Base-by-base conservation (phyloP, 768 basidiomycete species). In the Leccinellum rugosiceps region DNA sequence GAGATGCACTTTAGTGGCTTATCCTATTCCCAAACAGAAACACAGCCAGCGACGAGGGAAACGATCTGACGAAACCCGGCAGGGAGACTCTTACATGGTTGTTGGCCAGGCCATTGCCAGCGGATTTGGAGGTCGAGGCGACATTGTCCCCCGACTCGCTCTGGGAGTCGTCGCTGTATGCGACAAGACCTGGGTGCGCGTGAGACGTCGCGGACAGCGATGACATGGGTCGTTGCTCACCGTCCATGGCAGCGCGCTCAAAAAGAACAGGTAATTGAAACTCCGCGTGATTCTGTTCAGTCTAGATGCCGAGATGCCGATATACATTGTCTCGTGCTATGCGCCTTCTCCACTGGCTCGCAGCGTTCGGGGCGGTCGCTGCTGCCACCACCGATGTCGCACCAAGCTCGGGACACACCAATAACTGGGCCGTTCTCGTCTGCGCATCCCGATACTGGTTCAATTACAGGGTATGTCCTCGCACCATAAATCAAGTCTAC, bases 351-450 rank as follows among this genome's bases (percentile, higher is more conserved):
- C 70, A 72, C 38, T 49, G 74, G 47, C 60, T 78, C 30, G 58
- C 65, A 31, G 66, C 2, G 41, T 41, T 65, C 61, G 78, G 75
- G 74, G 57, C 68, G 63, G 71, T 65, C 67, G 67, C 65, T 23
- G 73, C 58, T n/a, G 58, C 58, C 41, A 53, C 44, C 30, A 67
- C 71, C 34, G 72, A 78, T 32, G 83, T 84, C 69, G 82, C 32
- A 9, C 30, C 9, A 8, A 31, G 10, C 41, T 69, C 71, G 6
- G 69, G 76, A 6, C 94, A 97, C 69, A 97, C 96, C 6, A 99
- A 98, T 69, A 98, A 98, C 71, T 99, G 97, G 97, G 97, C 97
- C 2, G 95, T 99, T 6, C 78, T 98, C 34, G 95, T 98, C 4
- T 95, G 91, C 65, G 82, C 97, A 1, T 97, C 94, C 6, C 72